Conservation (phyloP, 2,329 filamentous ascomycete species). For the Arthrinium phaeospermum region DNA sequence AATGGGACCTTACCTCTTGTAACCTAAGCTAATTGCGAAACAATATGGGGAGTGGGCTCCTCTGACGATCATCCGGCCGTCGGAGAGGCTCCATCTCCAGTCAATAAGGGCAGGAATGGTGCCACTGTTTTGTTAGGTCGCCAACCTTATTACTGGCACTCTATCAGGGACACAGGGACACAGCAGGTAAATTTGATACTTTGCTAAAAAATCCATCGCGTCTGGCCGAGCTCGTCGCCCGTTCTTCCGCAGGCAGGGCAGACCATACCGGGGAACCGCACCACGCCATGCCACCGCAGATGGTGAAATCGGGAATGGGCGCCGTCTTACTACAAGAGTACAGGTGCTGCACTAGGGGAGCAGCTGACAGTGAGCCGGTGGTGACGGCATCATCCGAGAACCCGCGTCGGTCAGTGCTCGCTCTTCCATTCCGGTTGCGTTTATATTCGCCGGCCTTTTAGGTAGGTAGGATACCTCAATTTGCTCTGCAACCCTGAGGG, state of each 20-base stretch:
- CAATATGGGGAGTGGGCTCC: constrained; percentile 10
- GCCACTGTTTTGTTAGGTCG: constrained; percentile 13
- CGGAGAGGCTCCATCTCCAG: constrained; percentile 14
- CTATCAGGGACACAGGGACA: constrained; percentile 17
- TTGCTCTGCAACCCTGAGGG: background rate
- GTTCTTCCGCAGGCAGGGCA: constrained; percentile 8
- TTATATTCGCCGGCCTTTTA: background rate
- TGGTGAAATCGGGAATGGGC: constrained; percentile 8
- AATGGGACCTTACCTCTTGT: constrained; percentile 10
- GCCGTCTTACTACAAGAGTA: background rate
- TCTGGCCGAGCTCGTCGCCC: background rate
- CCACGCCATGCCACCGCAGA: constrained; percentile 1
- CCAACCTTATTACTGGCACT: constrained; percentile 11
- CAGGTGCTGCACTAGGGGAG: constrained; percentile 2
- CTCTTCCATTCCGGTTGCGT: background rate
- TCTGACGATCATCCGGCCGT: constrained; percentile 13
- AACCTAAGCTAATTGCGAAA: constrained; percentile 17
- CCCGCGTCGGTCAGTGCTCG: background rate
- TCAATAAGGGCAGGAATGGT: constrained; percentile 11
- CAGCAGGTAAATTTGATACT: constrained; percentile 10
- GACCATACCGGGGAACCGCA: constrained; percentile 4
- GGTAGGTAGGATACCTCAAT: background rate
- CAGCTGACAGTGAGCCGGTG: constrained; percentile 10
- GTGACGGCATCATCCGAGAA: constrained; percentile 12
- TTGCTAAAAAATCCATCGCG: constrained; percentile 7